Conservation (phyloP, 768 basidiomycete species). For the Auricularia auricula-judae region DNA sequence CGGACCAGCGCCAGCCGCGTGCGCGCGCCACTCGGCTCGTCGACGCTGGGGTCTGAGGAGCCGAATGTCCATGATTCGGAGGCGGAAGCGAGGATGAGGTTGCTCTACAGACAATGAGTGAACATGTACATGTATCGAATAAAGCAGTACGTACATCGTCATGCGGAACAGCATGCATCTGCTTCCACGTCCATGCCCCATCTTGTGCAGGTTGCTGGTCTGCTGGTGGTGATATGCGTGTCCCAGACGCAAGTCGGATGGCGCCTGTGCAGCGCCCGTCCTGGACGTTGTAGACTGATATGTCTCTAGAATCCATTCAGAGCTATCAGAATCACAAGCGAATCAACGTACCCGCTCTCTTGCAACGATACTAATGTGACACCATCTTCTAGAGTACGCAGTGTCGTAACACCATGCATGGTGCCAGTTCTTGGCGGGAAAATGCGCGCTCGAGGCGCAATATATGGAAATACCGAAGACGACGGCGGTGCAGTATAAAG, state of each 20-base stretch:
- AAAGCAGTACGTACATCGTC: slow-evolving; percentile 16
- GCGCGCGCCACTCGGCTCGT: slow-evolving; percentile 29
- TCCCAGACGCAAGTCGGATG: slow-evolving; percentile 18
- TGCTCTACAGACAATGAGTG: slow-evolving; percentile 4
- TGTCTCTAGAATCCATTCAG: slow-evolving; percentile 26
- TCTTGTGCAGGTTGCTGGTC: slow-evolving; percentile 8
- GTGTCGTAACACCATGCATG: slow-evolving; percentile 31
- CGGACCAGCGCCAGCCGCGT: slow-evolving; percentile 28
- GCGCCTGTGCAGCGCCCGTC: slow-evolving; percentile 36
- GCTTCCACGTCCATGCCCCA: slow-evolving; percentile 25
- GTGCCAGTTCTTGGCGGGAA: slow-evolving; percentile 35
- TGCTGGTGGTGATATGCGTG: slow-evolving; percentile 18
- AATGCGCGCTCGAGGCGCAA: slow-evolving; percentile 11
- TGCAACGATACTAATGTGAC: slow-evolving; percentile 43
- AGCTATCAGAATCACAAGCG: not conserved
- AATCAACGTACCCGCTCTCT: slow-evolving; percentile 45
- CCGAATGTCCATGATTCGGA: slow-evolving; percentile 1
- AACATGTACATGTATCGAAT: not conserved
- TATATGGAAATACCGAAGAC: not conserved
- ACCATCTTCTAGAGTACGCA: slow-evolving; percentile 34
- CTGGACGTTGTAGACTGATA: slow-evolving; percentile 40
- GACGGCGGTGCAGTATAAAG: not conserved
- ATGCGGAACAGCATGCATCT: slow-evolving; percentile 17
- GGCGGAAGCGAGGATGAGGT: slow-evolving; percentile 9
- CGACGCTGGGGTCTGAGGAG: slow-evolving; percentile 10